Evolutionary conservation across 768 basidiomycete genomes (phyloP).

Genomic region (Tylopilus rubrobrunneus): DNA sequence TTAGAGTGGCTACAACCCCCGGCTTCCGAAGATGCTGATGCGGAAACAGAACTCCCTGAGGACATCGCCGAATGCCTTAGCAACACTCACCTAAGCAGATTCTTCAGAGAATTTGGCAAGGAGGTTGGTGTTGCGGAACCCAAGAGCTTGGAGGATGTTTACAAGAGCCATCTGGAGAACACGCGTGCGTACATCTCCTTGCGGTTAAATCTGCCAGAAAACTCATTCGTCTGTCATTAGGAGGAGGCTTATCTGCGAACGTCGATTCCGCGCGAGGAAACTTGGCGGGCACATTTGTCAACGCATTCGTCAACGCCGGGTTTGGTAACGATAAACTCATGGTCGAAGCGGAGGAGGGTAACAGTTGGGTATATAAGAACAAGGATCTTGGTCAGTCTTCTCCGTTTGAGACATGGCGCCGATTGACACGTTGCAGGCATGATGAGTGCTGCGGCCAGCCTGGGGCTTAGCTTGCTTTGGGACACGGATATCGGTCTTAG

Average conservation of each 20-base stretch:
- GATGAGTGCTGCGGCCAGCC: slow-evolving; percentile 93
- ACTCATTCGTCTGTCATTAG: slow-evolving; percentile 31
- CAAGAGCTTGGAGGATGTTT: slow-evolving; percentile 93
- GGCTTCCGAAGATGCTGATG: slow-evolving; percentile 45
- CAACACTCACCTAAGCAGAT: slow-evolving; percentile 77
- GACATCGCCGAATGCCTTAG: slow-evolving; percentile 83
- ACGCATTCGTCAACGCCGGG: slow-evolving; percentile 97
- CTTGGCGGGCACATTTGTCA: slow-evolving; percentile 95
- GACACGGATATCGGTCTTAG: slow-evolving; percentile 91
- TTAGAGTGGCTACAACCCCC: slow-evolving; percentile 81
- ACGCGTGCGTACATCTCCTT: slow-evolving; percentile 50
- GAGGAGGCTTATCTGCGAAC: slow-evolving; percentile 63
- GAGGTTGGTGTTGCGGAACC: slow-evolving; percentile 88
- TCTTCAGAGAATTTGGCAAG: slow-evolving; percentile 90
- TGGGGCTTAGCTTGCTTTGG: slow-evolving; percentile 93
- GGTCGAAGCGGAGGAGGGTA: slow-evolving; percentile 94
- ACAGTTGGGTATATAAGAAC: slow-evolving; percentile 99
- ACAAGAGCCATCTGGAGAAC: slow-evolving; percentile 93
- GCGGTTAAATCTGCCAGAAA: background rate
- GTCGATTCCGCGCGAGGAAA: slow-evolving; percentile 94
- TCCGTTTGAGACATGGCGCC: background rate
- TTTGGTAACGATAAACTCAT: slow-evolving; percentile 99
- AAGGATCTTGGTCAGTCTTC: slow-evolving; percentile 81
- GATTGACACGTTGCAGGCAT: slow-evolving; percentile 53
- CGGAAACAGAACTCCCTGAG: slow-evolving; percentile 66